A percentile compares a stretch with the other conserved stretches of the same genome.
These are phyloP conservation scores for Oidium heveae DNA, from an alignment of 2,329 filamentous ascomycete genomes.

Conservation along the genomic window DNA sequence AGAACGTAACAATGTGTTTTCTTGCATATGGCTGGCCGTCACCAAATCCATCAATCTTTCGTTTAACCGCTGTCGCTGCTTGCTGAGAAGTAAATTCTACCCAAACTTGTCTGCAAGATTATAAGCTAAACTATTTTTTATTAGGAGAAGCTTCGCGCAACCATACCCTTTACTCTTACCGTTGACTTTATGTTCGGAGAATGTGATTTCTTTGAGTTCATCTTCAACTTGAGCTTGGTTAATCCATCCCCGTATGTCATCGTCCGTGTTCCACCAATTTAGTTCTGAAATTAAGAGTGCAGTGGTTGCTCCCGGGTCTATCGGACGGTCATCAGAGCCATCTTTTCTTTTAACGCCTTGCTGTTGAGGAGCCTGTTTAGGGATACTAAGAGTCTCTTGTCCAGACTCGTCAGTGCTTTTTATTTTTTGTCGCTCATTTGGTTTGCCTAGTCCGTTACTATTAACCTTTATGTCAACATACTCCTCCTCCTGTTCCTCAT, in stretches of 20 bases:
- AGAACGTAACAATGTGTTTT: slow-evolving; percentile 51
- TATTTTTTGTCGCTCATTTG: slow-evolving; percentile 17
- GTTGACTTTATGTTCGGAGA: slow-evolving; percentile 96
- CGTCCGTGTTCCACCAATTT: slow-evolving; percentile 92
- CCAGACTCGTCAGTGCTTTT: slow-evolving; percentile 18
- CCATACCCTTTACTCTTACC: slow-evolving; percentile 92
- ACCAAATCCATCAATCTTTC: slow-evolving; percentile 41
- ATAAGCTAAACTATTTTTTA: neutral
- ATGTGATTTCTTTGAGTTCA: slow-evolving; percentile 77
- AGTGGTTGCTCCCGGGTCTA: slow-evolving; percentile 33
- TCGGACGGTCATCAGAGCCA: slow-evolving; percentile 29
- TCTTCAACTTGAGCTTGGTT: slow-evolving; percentile 56
- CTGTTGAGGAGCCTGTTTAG: slow-evolving; percentile 17
- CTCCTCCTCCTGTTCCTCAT: slow-evolving; percentile 17
- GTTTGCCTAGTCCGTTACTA: slow-evolving; percentile 13
- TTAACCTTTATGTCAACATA: slow-evolving; percentile 19
- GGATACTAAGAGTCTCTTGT: slow-evolving; percentile 14
- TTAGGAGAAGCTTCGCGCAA: slow-evolving; percentile 2
- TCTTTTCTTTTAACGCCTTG: slow-evolving; percentile 37
- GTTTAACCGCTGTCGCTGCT: slow-evolving; percentile 66
- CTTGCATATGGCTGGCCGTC: slow-evolving; percentile 27
- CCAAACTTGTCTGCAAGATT: slow-evolving; percentile 35
- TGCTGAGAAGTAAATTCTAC: slow-evolving; percentile 65
- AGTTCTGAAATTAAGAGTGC: slow-evolving; percentile 74
- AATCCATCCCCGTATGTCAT: slow-evolving; percentile 75